Evolutionary conservation across 2,329 filamentous ascomycete genomes (phyloP).

Genomic region (Penicillium sp.): DNA sequence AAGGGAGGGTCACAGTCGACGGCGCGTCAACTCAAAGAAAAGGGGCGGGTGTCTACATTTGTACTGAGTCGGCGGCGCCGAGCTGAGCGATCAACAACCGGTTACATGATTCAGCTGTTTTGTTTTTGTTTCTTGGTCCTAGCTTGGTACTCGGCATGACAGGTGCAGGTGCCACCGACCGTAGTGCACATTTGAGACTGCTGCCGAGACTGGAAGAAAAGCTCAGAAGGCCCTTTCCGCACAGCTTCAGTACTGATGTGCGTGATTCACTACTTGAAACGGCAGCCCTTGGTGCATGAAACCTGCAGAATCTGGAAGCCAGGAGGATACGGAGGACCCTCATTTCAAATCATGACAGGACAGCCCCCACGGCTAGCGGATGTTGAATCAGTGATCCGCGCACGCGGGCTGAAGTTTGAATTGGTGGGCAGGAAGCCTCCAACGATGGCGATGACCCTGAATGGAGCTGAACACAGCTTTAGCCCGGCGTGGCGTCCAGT

Average conservation of each 20-base stretch:
- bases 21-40: not conserved
- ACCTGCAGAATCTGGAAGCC: conserved; percentile 21
- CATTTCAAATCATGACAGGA: conserved; percentile 23
- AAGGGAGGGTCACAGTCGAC: not conserved
- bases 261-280: conserved; percentile 16
- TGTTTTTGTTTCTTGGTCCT: conserved; percentile 5
- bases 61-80: conserved; percentile 9
- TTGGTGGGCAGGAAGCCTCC: not conserved
- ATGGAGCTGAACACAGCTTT: conserved; percentile 10
- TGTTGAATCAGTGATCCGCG: conserved; percentile 15
- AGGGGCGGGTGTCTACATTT: conserved; percentile 14
- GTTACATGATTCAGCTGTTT: conserved; percentile 1
- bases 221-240: conserved; percentile 15
- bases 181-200: conserved; percentile 7
- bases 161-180: conserved; percentile 15
- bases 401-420: conserved; percentile 22
- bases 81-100: conserved; percentile 7
- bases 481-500: conserved; percentile 17
- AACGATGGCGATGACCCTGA: conserved; percentile 8
- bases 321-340: conserved; percentile 7
- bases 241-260: conserved; percentile 14
- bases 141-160: not conserved
- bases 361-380: conserved; percentile 11
- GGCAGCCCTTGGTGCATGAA: conserved; percentile 11
- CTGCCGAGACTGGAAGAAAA: conserved; percentile 9